phyloP scores from a whole-genome alignment of 2,329 filamentous ascomycete species.

The Aspergillus pseudotamarii region DNA sequence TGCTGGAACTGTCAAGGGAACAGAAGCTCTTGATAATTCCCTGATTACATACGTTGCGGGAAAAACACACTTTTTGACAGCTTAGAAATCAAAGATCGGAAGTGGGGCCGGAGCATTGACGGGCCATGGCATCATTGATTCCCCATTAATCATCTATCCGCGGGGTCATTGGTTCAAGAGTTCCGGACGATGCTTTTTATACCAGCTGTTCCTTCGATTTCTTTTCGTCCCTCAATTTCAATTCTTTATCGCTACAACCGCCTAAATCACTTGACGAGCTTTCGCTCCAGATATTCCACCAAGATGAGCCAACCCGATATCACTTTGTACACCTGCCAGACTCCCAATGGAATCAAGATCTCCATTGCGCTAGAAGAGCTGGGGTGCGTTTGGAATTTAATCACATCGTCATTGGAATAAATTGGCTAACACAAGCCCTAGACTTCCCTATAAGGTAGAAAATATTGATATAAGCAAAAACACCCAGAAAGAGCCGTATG shows the following conservation, averaged over 20 bases:
- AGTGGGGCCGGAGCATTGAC: background rate
- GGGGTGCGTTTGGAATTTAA: constrained; percentile 45
- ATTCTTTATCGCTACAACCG: background rate
- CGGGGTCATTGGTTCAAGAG: background rate
- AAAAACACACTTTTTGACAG: background rate
- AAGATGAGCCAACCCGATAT: constrained; percentile 60
- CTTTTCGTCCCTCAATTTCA: background rate
- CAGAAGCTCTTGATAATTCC: no score
- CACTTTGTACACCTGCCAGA: constrained; percentile 78
- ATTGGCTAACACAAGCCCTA: constrained; percentile 26
- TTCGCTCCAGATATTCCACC: constrained; percentile 9
- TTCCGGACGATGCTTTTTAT: constrained; percentile 4
- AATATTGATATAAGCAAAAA: constrained; percentile 73
- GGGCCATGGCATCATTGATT: constrained; percentile 9
- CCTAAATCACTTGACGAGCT: background rate
- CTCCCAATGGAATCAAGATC: constrained; percentile 88
- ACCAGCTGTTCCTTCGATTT: background rate
- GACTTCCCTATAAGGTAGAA: constrained; percentile 74
- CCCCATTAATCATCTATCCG: constrained; percentile 12
- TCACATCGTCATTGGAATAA: background rate
- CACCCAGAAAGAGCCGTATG: constrained; percentile 70
- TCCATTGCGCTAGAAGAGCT: constrained; percentile 87
- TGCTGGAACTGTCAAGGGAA: background rate
- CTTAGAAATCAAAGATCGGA: constrained; percentile 15
- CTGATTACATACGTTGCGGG: no score